These are phyloP conservation scores for Codiaeum variegatum DNA, from an alignment of 441 rosid species.

Conservation along the genomic window DNA sequence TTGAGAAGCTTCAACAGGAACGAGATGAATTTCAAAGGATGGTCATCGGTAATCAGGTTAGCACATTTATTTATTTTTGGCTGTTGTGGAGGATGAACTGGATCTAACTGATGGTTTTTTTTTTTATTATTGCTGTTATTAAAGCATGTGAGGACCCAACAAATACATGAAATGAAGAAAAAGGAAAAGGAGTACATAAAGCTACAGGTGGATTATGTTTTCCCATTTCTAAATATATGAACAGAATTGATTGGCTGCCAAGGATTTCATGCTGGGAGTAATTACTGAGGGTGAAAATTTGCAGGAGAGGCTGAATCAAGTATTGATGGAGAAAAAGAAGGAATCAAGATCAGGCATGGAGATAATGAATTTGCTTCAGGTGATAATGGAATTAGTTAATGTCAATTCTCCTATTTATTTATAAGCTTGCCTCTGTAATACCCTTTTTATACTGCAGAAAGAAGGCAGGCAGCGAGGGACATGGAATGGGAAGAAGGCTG, in stretches of 20 bases:
- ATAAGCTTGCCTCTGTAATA: conserved; percentile 15
- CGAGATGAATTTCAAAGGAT: conserved; percentile 96
- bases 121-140: conserved; percentile 27
- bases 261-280: not conserved
- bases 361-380: conserved; percentile 96
- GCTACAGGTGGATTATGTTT: conserved; percentile 61
- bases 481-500: conserved; percentile 97
- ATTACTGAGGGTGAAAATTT: not conserved
- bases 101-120: conserved; percentile 20
- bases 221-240: conserved; percentile 7
- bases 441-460: conserved; percentile 45
- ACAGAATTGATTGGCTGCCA: conserved; percentile 6
- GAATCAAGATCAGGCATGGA: conserved; percentile 98
- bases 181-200: conserved; percentile 95
- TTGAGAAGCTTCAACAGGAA: conserved; percentile 92
- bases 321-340: conserved; percentile 92
- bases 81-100: conserved; percentile 5
- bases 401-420: not conserved
- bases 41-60: conserved; percentile 97
- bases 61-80: conserved; percentile 4
- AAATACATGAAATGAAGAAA: conserved; percentile 97
- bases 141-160: conserved; percentile 98
- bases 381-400: conserved; percentile 9
- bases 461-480: conserved; percentile 99
- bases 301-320: conserved; percentile 94